A percentile compares a stretch with the other conserved stretches of the same genome.
Evolutionary conservation across 2,329 filamentous ascomycete genomes (phyloP).

Genomic region (Nigrograna mackinnonii): DNA sequence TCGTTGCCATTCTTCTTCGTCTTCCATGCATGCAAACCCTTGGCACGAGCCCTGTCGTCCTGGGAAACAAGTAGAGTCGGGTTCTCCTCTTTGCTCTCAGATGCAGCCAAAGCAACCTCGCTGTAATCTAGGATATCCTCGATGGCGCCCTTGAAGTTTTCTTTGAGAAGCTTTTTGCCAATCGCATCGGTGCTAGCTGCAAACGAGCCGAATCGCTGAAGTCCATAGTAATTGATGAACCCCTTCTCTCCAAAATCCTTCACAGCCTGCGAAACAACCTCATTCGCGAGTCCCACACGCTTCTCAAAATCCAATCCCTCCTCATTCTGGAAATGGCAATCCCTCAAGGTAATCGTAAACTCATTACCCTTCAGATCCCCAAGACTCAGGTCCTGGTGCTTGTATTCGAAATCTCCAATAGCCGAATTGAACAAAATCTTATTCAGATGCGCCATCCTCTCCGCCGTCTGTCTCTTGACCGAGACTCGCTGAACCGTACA

Average conservation of each 20-base stretch:
- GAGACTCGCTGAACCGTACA: constrained; percentile 85
- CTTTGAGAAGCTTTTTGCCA: constrained; percentile 81
- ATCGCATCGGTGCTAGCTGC: constrained; percentile 82
- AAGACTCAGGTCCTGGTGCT: constrained; percentile 71
- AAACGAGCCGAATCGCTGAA: constrained; percentile 96
- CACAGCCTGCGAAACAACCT: constrained; percentile 63
- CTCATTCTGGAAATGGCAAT: constrained; percentile 68
- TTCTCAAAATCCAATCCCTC: constrained; percentile 34
- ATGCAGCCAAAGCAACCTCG: constrained; percentile 61
- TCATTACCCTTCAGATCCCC: constrained; percentile 89
- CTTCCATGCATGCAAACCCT: constrained; percentile 76
- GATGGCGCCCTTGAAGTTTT: constrained; percentile 79
- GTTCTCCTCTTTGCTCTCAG: constrained; percentile 43
- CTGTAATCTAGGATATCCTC: constrained; percentile 77
- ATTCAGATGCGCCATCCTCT: constrained; percentile 68
- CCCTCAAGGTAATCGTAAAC: constrained; percentile 88
- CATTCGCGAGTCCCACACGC: constrained; percentile 50
- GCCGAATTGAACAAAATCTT: constrained; percentile 62
- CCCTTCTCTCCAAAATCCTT: constrained; percentile 71
- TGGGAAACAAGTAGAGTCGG: constrained; percentile 58
- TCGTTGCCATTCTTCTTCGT: constrained; percentile 60
- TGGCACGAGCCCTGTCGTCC: constrained; percentile 79
- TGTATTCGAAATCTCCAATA: constrained; percentile 82
- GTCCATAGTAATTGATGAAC: constrained; percentile 96
- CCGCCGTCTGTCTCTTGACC: constrained; percentile 61